Evolutionary conservation across 2,329 filamentous ascomycete species (phyloP).

Genomic region (Aspergillus caelatus): DNA sequence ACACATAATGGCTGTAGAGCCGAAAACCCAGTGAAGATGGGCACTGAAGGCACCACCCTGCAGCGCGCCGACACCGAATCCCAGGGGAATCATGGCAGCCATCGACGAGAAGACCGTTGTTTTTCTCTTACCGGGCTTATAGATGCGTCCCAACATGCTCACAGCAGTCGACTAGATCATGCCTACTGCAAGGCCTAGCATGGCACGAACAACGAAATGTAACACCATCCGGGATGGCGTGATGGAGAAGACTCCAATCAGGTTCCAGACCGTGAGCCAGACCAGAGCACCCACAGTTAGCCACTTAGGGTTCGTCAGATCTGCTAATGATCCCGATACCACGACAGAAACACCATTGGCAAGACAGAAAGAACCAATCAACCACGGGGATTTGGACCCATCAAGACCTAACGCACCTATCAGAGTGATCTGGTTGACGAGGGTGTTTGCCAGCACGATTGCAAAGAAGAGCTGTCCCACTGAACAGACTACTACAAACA

Average conservation of each 20-base stretch:
- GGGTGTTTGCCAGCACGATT: neutral
- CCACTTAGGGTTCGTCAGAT: slow-evolving; percentile 38
- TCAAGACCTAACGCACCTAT: neutral
- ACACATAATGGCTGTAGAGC: slow-evolving; percentile 41
- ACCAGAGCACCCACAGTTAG: slow-evolving; percentile 11
- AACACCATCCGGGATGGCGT: neutral
- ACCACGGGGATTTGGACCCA: slow-evolving; percentile 38
- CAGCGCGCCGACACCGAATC: slow-evolving; percentile 43
- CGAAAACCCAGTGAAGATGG: slow-evolving; percentile 45
- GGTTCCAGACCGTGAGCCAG: slow-evolving; percentile 4
- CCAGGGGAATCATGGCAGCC: slow-evolving; percentile 49
- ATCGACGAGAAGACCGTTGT: slow-evolving; percentile 33
- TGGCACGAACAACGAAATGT: slow-evolving; percentile 33
- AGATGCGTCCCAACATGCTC: slow-evolving; percentile 48
- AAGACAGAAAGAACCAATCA: slow-evolving; percentile 40
- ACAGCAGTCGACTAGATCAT: slow-evolving; percentile 51
- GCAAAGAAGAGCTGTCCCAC: neutral
- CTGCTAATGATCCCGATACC: slow-evolving; percentile 32
- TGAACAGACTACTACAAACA: neutral
- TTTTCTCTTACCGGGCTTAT: slow-evolving; percentile 45
- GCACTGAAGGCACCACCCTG: slow-evolving; percentile 43
- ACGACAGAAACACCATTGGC: slow-evolving; percentile 44
- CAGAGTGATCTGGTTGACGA: neutral
- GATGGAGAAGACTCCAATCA: neutral
- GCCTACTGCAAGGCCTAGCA: slow-evolving; percentile 50